A percentile compares a stretch with the other conserved stretches of the same genome.
These are phyloP conservation scores for Dioscorea alata DNA, from an alignment of 106 monocot genomes.

Conservation along the genomic window DNA sequence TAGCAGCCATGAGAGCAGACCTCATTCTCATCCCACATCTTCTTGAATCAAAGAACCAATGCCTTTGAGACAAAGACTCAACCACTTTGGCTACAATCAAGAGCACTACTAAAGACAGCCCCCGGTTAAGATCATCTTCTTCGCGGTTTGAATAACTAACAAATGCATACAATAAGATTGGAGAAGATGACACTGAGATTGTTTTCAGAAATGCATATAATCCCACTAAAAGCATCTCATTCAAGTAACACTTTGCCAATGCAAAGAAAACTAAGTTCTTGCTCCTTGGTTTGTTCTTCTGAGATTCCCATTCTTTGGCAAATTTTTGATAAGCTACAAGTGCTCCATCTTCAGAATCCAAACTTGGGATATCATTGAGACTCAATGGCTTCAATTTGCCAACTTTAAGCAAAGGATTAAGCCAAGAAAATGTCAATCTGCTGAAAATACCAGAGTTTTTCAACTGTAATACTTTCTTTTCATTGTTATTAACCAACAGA, in stretches of 20 bases:
- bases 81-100: slow-evolving; percentile 34
- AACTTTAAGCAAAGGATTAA: slow-evolving; percentile 54
- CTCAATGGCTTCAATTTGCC: slow-evolving; percentile 49
- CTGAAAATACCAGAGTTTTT: slow-evolving; percentile 36
- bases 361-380: slow-evolving; percentile 47
- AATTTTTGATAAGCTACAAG: slow-evolving; percentile 42
- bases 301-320: slow-evolving; percentile 32
- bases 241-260: slow-evolving; percentile 48
- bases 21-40: slow-evolving; percentile 68
- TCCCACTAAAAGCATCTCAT: slow-evolving; percentile 49
- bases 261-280: slow-evolving; percentile 37
- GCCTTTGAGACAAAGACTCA: slow-evolving; percentile 83
- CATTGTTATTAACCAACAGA: slow-evolving; percentile 20
- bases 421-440: slow-evolving; percentile 70
- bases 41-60: slow-evolving; percentile 70
- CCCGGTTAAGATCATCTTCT: slow-evolving; percentile 18
- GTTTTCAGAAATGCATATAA: slow-evolving; percentile 58
- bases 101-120: slow-evolving; percentile 27
- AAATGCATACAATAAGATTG: slow-evolving; percentile 55
- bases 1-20: slow-evolving; percentile 58
- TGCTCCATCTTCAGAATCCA: slow-evolving; percentile 54
- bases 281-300: slow-evolving; percentile 10
- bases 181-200: slow-evolving; percentile 23
- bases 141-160: slow-evolving; percentile 37
- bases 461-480: slow-evolving; percentile 9